Evolutionary conservation across 202 grass and related monocot species (phyloP), one percentile per base, ranked within the genome.

Genomic region (Brachypodium distachyon): DNA sequence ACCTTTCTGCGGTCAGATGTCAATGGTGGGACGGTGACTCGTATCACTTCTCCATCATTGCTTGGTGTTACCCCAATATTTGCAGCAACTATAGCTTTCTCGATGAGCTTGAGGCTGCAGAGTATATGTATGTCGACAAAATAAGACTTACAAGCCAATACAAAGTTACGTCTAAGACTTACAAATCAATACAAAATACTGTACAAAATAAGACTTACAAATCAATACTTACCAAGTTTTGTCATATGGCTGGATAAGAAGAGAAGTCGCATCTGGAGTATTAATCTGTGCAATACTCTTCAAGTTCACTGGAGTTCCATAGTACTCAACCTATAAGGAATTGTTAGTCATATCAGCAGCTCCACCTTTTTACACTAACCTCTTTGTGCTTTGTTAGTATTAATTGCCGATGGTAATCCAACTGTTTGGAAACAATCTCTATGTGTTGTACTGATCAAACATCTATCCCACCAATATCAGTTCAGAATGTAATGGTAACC

Each of bases 1-100:
- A 81, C 96, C 96, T 99, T 99, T 87, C 96, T 95, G 63, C 91
- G 92, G 25, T 99, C 92, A 85, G 96, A 85, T 72, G 96, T 99
- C 82, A 95, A 71, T 81, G 86, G 91, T 40, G 96, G 96, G 44
- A 99, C 74, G 65, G 67, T 92, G 28, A 90, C 53, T 61, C 96
- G 76, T 78, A 99, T 95, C 62, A 88, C 89, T 70, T 95, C 89
- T 52, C 96, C 96, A 50, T 99, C 96, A 87, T 95, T 99, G 78
- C 84, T 95, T 78, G 96, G 85, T 48, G 89, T 90, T 33, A 99
- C 87, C 56, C 96, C 92, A 79, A 95, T 87, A 81, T 93, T 91
- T 83, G 96, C 88, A 32, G 79, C 83, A 76, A 99, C 96, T 78
- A 99, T 99, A 17, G 92, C 88, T 78, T 99, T 99, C 89, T 99